Evolutionary conservation across 768 basidiomycete species (phyloP).

Genomic region (Porphyrellus cyaneotinctus): DNA sequence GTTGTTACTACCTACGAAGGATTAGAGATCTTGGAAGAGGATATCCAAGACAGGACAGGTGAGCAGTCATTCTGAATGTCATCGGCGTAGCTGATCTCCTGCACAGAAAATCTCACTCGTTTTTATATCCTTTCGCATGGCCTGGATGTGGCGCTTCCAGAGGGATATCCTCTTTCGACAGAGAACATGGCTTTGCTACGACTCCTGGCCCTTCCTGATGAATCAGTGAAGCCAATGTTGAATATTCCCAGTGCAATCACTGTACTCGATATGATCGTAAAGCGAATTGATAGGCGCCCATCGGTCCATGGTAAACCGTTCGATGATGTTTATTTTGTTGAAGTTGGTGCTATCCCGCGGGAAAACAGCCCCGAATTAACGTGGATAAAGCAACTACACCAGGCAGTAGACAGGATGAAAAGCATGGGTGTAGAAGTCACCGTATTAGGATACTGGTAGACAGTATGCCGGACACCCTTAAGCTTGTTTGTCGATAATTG

Average conservation of each 20-base stretch:
- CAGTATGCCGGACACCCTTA: background rate
- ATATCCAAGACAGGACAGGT: constrained; percentile 55
- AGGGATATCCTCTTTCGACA: constrained; percentile 16
- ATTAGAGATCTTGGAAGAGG: constrained; percentile 56
- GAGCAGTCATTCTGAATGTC: background rate
- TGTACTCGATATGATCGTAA: constrained; percentile 40
- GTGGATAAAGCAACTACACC: constrained; percentile 36
- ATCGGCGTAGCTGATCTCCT: background rate
- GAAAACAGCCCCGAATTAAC: background rate
- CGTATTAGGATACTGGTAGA: constrained; percentile 51
- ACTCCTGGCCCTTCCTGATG: constrained; percentile 15
- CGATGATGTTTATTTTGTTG: constrained; percentile 60
- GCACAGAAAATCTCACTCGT: constrained; percentile 61
- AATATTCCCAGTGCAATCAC: constrained; percentile 27
- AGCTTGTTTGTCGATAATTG: background rate
- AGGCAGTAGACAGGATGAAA: constrained; percentile 33
- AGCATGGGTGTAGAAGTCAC: constrained; percentile 34
- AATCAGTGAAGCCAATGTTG: background rate
- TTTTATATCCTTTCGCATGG: constrained; percentile 57
- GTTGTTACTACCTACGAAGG: constrained; percentile 57
- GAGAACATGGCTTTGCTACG: constrained; percentile 38
- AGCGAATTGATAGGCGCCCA: constrained; percentile 65
- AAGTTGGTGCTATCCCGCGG: constrained; percentile 34
- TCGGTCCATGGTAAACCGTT: constrained; percentile 44
- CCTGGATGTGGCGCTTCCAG: constrained; percentile 28